These are phyloP conservation scores for Ashbya aceris DNA, from an alignment of 1,139 yeast genomes.

Conservation along the genomic window DNA sequence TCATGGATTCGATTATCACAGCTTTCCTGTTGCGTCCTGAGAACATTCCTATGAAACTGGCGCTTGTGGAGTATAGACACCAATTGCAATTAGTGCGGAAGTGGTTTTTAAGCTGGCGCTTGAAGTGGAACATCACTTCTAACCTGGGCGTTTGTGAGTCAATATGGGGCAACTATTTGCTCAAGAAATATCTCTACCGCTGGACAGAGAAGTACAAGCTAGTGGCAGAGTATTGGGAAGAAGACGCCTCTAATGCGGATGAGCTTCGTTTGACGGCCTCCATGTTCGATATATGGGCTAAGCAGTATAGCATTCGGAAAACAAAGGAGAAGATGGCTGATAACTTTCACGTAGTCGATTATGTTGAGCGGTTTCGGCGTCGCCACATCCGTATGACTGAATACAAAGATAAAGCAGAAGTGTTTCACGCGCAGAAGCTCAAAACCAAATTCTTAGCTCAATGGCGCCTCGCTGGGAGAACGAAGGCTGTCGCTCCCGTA, in stretches of 20 bases:
- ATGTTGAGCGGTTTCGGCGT: conserved; percentile 9
- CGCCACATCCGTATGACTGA: conserved; percentile 2
- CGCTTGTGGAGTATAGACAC: conserved; percentile 13
- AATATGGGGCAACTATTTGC: conserved; percentile 13
- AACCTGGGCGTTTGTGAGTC: conserved; percentile 11
- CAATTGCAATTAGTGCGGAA: conserved; percentile 7
- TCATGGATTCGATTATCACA: conserved; percentile 15
- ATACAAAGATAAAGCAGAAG: neutral
- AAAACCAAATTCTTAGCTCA: neutral
- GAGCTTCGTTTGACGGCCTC: conserved; percentile 12
- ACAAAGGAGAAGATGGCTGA: conserved; percentile 18
- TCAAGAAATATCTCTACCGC: conserved; percentile 10
- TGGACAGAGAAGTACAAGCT: conserved; percentile 12
- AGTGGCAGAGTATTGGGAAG: conserved; percentile 7
- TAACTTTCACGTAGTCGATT: conserved; percentile 16
- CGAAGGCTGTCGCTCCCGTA: neutral
- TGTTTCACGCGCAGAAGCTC: neutral
- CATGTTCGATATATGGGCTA: conserved; percentile 15
- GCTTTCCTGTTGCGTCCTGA: conserved; percentile 19
- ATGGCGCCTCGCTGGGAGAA: conserved; percentile 1
- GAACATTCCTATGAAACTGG: conserved; percentile 18
- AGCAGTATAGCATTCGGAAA: conserved; percentile 11
- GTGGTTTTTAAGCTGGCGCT: conserved; percentile 14
- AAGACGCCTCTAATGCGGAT: conserved; percentile 13
- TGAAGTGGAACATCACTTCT: conserved; percentile 7